These are phyloP conservation scores for Candida endomychidarum DNA, from an alignment of 805 yeast species.

Conservation along the genomic window DNA sequence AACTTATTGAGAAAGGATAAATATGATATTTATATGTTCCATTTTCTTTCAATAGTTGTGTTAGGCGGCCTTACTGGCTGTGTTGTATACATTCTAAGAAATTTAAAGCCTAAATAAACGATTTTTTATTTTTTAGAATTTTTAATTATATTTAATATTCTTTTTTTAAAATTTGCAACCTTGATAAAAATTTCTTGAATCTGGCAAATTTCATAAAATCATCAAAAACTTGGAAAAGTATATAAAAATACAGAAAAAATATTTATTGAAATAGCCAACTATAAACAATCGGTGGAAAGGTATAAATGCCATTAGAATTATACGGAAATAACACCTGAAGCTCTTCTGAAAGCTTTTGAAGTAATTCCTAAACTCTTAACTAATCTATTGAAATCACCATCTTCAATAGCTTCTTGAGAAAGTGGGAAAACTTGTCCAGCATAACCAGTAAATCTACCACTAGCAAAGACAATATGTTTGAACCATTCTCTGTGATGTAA, in stretches of 20 bases:
- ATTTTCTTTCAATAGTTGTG: slow-evolving; percentile 1
- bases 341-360: slow-evolving; percentile 34
- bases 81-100: background rate
- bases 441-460: slow-evolving; percentile 52
- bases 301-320: slow-evolving; percentile 1
- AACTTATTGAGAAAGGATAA: slow-evolving; percentile 1
- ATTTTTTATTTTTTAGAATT: background rate
- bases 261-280: slow-evolving; percentile 1
- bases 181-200: background rate
- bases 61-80: slow-evolving; percentile 4
- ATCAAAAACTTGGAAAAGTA: slow-evolving; percentile 1
- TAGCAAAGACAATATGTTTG: slow-evolving; percentile 63
- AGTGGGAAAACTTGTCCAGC: slow-evolving; percentile 59
- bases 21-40: slow-evolving; percentile 6
- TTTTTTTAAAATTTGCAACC: slow-evolving; percentile 3
- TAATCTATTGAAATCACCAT: slow-evolving; percentile 43
- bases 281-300: background rate
- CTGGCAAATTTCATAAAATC: background rate
- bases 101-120: background rate
- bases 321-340: slow-evolving; percentile 12
- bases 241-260: background rate
- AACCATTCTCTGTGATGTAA: slow-evolving; percentile 55
- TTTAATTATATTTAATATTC: background rate
- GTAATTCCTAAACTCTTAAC: slow-evolving; percentile 47
- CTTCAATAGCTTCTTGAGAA: slow-evolving; percentile 53